Base-by-base conservation (phyloP, 352 stramenopile species). In the Globisporangium camurandrum region DNA sequence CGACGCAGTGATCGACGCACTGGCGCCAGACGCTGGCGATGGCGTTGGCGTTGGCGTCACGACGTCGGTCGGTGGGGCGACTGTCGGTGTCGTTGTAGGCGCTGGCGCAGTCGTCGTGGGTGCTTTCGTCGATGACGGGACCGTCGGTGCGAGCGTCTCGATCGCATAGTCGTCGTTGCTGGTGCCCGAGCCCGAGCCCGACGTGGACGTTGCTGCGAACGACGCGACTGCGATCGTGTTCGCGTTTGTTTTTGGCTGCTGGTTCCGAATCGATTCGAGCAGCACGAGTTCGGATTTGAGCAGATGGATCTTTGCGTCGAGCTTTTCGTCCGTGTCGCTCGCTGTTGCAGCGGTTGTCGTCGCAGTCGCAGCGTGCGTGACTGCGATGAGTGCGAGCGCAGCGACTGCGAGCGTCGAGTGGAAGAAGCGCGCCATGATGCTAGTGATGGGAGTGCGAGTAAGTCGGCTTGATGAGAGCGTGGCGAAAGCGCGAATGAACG, bases 351-450 rank as follows among this genome's bases (percentile, higher is more conserved):
- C 34, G 9, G 47, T 31, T 2, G 37, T 46, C 23, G 37, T n/a
- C n/a, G n/a, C n/a, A n/a, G n/a, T n/a, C n/a, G n/a, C n/a, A n/a
- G n/a, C n/a, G n/a, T n/a, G n/a, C n/a, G n/a, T n/a, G n/a, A n/a
- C n/a, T n/a, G n/a, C n/a, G n/a, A n/a, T 37, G 24, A 54, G 20
- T 6, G 47, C 37, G 47, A 54, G 47, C 36, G 47, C 27, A 20
- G 20, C 33, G n/a, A 46, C 37, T 28, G 46, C n/a, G 11, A 54
- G 33, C 11, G 43, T n/a, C 19, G 30, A 27, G 26, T 26, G 17
- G 48, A 54, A 27, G 37, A 46, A 20, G 28, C 48, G 48, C 11
- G 17, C 26, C 48, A 54, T 54, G 9, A 26, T 46, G 26, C 2
- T 20, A 7, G 34, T 17, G 12, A 17, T n/a, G 8, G 36, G 14